Conservation (phyloP, 768 basidiomycete species). For the Leccinum pellstonianum region DNA sequence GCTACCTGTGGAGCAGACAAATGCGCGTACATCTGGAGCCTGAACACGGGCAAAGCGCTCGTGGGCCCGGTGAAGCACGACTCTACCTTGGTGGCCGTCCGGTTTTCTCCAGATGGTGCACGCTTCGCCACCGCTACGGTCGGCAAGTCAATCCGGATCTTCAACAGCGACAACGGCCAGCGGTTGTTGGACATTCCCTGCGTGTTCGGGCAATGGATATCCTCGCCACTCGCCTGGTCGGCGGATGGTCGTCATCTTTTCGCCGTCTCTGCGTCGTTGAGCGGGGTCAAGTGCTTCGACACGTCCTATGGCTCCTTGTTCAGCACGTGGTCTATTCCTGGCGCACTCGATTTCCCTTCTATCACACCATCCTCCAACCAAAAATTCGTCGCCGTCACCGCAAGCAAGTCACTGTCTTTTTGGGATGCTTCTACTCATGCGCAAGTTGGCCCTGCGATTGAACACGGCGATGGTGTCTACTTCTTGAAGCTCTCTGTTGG, state of each 20-base stretch:
- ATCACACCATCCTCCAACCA: background rate
- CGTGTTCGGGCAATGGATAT: background rate
- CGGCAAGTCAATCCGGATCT: background rate
- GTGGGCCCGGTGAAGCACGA: background rate
- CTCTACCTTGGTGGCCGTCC: background rate
- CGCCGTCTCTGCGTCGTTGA: background rate
- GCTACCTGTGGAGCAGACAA: background rate
- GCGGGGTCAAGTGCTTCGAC: background rate
- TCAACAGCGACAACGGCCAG: background rate
- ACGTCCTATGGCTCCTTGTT: background rate
- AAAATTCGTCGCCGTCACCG: background rate
- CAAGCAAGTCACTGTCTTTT: background rate
- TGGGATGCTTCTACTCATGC: background rate
- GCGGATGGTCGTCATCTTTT: background rate
- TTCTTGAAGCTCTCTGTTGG: conserved; percentile 1
- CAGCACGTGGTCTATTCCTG: background rate
- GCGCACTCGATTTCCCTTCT: background rate
- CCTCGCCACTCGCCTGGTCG: background rate
- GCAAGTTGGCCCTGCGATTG: background rate
- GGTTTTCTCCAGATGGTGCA: background rate
- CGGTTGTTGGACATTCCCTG: background rate
- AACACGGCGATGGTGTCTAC: background rate
- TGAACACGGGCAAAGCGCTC: background rate
- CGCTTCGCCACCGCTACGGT: background rate
- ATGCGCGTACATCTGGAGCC: background rate